Percentiles rank a stretch among this genome's conserved stretches.
These are phyloP conservation scores for Colletotrichum plurivorum DNA, from an alignment of 2,329 filamentous ascomycete species.

Conservation along the genomic window DNA sequence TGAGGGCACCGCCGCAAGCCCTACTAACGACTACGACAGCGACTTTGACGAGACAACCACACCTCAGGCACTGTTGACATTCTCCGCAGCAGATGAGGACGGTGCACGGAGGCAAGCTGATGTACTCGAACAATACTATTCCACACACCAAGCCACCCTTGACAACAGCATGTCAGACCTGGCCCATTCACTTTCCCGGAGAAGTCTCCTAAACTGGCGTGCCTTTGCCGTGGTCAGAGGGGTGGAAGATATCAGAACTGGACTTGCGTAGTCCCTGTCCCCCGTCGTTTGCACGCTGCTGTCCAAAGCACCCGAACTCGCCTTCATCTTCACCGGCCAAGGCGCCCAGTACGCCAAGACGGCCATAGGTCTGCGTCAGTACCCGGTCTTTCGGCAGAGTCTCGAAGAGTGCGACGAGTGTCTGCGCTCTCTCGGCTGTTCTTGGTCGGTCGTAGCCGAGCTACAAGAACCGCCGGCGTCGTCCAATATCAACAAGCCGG, in stretches of 20 bases:
- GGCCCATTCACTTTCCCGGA: background rate
- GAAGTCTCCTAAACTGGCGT: background rate
- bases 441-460: constrained; percentile 46
- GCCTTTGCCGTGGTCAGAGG: background rate
- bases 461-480: constrained; percentile 45
- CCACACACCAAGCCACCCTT: background rate
- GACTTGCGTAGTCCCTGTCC: background rate
- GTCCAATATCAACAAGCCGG: constrained; percentile 48
- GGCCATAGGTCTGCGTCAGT: constrained; percentile 56
- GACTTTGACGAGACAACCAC: background rate
- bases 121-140: background rate
- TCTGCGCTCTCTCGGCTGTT: constrained; percentile 42
- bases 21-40: background rate
- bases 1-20: too few relatives aligned
- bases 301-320: constrained; percentile 48
- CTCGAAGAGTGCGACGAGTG: constrained; percentile 47
- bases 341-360: constrained; percentile 59
- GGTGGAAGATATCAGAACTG: background rate
- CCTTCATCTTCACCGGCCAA: constrained; percentile 60
- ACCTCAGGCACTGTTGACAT: background rate
- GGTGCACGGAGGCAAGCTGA: background rate
- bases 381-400: constrained; percentile 57
- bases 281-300: background rate
- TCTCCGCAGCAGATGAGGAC: background rate
- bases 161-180: background rate